A percentile compares a stretch with the other conserved stretches of the same genome.
Evolutionary conservation across 305 asterid species (phyloP).

Genomic region (Fraxinus angustifolia): DNA sequence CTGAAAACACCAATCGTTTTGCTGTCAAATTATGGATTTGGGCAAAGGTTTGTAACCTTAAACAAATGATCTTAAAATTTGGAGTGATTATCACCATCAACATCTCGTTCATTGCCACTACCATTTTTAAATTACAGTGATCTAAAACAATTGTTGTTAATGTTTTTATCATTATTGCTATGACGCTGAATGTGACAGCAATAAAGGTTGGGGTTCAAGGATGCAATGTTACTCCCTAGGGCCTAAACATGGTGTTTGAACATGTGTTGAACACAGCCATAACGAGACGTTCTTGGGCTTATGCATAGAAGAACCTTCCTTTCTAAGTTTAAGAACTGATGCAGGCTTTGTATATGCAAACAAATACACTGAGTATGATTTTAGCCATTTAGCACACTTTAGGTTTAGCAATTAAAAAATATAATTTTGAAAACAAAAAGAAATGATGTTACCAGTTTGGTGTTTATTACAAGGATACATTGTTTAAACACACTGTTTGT

Average conservation of each 20-base stretch:
- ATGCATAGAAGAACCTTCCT: neutral
- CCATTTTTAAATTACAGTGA: constrained; percentile 6
- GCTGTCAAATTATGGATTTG: neutral
- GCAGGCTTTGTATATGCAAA: neutral
- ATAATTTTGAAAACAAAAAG: neutral
- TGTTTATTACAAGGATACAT: neutral
- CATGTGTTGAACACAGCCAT: constrained; percentile 2
- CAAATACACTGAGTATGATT: neutral
- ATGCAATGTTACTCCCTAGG: neutral
- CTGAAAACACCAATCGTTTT: neutral
- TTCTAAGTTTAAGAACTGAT: neutral
- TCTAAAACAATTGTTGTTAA: neutral
- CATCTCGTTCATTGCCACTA: constrained; percentile 1
- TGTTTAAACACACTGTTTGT: neutral
- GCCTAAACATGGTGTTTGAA: neutral
- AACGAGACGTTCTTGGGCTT: neutral
- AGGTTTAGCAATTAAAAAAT: neutral
- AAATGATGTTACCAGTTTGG: neutral
- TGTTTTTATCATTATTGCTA: neutral
- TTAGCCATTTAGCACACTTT: neutral
- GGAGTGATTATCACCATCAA: neutral
- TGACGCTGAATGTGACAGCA: neutral
- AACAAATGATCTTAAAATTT: constrained; percentile 6
- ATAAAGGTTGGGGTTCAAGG: neutral
- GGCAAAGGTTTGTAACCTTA: constrained; percentile 5